Base-by-base conservation (phyloP, 352 stramenopile species). In the Globisporangium nagaii region DNA sequence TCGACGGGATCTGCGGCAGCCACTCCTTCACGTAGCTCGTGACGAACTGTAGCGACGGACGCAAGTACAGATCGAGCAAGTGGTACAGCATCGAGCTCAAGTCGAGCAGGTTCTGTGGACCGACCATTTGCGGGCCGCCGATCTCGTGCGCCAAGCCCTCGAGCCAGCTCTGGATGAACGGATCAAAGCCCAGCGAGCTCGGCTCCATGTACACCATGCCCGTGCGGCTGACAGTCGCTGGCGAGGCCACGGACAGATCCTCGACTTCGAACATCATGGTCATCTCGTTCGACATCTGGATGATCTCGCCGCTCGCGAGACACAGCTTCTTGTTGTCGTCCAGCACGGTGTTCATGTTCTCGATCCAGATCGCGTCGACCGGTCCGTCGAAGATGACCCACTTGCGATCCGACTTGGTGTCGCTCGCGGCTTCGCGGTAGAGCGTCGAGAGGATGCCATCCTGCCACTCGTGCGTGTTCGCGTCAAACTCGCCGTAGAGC, bases 201-300 rank as follows among this genome's bases (percentile, higher is more conserved):
- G 90, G 90, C 56, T 98, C 93, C 88, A 98, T 98, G 73, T 98
- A 98, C 25, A 98, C 93, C 90, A 98, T 98, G 31, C 94, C 94
- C 9, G 91, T 97, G 30, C 94, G 76, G 56, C 76, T 95, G 20
- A 98, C 94, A 0, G 94, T 98, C 12, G 94, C 94, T 0, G 94
- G 94, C 1, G 87, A 97, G 15, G 94, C 94, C 13, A 98, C 94
- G 0, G 85, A 93, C 2, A 98, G 64, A 58, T 98, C 94, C 63
- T 98, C 90, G 7, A 97, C 90, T 58, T 98, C 94, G 47, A 98
- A 98, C 87, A 98, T 98, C 91, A 98, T 98, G 1, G 90, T 97
- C 94, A 98, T 98, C 30, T 93, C 77, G 44, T 95, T 91, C 19
- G 79, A 94, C 67, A 98, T 94, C 30, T 90, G 79, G 44, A 98